A percentile compares a stretch with the other conserved stretches of the same genome.
These are phyloP conservation scores for Antitrichia curtipendula DNA, from an alignment of 225 moss, liverwort and hornwort genomes.

Conservation along the genomic window DNA sequence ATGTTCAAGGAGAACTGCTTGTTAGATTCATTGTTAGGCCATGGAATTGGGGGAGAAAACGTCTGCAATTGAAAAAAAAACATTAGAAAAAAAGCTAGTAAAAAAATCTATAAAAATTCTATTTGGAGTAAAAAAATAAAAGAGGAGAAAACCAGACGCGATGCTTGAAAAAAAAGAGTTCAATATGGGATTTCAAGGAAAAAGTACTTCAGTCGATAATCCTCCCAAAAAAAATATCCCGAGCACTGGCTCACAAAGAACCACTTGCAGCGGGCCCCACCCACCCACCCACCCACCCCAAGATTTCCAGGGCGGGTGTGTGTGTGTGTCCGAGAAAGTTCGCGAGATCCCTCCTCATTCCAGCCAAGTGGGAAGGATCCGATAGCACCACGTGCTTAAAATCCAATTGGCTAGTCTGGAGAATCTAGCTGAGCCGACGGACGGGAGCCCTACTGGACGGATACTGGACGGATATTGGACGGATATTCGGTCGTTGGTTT, in stretches of 20 bases:
- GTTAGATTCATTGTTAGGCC: no score
- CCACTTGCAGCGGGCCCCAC: not conserved
- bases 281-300: no score
- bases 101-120: not conserved
- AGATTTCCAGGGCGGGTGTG: no score
- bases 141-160: accelerated
- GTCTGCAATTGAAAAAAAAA: no score
- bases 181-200: no score
- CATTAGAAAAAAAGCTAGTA: no score
- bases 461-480: not conserved
- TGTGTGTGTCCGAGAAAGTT: not conserved
- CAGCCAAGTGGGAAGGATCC: not conserved
- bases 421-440: not conserved
- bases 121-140: accelerated
- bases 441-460: not conserved
- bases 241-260: no score
- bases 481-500: not conserved
- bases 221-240: not conserved
- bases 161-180: not conserved
- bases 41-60: accelerated
- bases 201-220: not conserved
- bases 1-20: no score
- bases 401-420: not conserved
- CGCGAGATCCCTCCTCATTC: not conserved
- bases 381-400: not conserved